Percentiles rank a stretch among this genome's conserved stretches.
phyloP scores from a whole-genome alignment of 305 asterid genomes.

The Fraxinus angustifolia region DNA sequence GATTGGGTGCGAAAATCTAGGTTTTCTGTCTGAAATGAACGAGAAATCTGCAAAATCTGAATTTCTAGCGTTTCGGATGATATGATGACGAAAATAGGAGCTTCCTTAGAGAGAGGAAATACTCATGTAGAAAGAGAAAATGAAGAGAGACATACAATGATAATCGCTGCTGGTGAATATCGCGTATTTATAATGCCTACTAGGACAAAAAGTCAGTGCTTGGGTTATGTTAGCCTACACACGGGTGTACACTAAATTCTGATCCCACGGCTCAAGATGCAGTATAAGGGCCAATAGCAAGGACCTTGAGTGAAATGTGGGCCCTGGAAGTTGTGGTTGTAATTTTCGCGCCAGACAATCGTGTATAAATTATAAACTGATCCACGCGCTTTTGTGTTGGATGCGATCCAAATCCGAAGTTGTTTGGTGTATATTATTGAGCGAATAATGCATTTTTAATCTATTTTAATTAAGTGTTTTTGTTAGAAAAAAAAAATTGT shows the following conservation, averaged over 20 bases:
- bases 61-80: conserved; percentile 32
- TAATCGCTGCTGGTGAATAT: neutral
- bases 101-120: conserved; percentile 5
- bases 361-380: too few species aligned
- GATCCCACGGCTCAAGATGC: neutral
- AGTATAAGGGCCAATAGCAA: neutral
- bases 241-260: neutral
- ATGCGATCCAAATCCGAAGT: too few species aligned
- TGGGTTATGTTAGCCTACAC: neutral
- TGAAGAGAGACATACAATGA: conserved; percentile 6
- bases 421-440: too few species aligned
- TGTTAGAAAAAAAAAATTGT: too few species aligned
- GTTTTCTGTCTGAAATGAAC: conserved; percentile 4
- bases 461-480: too few species aligned
- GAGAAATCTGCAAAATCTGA: conserved; percentile 1
- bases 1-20: conserved; percentile 2
- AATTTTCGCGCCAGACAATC: neutral
- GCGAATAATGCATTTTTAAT: too few species aligned
- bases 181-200: conserved; percentile 13
- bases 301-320: neutral
- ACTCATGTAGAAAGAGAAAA: neutral
- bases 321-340: neutral
- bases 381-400: too few species aligned
- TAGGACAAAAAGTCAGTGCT: neutral
- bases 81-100: conserved; percentile 11